Evolutionary conservation across 176 grass and related monocot genomes (phyloP).

Genomic region (Pharus latifolius): DNA sequence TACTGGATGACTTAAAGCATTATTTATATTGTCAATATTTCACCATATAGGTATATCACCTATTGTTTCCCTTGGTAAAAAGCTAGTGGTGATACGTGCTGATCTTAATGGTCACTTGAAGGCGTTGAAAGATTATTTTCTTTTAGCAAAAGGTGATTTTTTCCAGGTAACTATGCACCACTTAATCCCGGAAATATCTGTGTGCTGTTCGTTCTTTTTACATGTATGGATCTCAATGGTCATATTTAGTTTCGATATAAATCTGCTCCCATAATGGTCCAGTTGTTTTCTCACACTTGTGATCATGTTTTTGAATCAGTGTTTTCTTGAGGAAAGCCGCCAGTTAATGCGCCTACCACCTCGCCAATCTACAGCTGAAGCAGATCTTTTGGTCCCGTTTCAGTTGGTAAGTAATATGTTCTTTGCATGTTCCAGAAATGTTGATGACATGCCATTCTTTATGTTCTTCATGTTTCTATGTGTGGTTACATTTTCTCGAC

Average conservation of each 20-base stretch:
- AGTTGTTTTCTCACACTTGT: background rate
- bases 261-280: background rate
- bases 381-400: constrained; percentile 94
- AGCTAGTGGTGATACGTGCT: constrained; percentile 96
- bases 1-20: constrained; percentile 21
- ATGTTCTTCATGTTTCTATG: background rate
- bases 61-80: constrained; percentile 30
- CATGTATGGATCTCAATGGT: background rate
- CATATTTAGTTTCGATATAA: background rate
- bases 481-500: background rate
- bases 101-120: constrained; percentile 97
- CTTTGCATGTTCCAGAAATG: background rate
- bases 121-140: constrained; percentile 98
- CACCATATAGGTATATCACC: constrained; percentile 12
- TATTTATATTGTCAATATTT: constrained; percentile 12
- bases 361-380: constrained; percentile 97
- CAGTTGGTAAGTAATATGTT: constrained; percentile 58
- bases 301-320: constrained; percentile 40
- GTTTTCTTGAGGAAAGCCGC: constrained; percentile 96
- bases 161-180: constrained; percentile 60
- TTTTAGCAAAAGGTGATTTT: constrained; percentile 99
- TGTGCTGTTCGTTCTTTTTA: background rate
- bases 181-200: background rate
- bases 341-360: constrained; percentile 90
- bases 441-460: background rate